phyloP scores from a whole-genome alignment of 2,329 filamentous ascomycete species.

The Apiospora phragmitis region DNA sequence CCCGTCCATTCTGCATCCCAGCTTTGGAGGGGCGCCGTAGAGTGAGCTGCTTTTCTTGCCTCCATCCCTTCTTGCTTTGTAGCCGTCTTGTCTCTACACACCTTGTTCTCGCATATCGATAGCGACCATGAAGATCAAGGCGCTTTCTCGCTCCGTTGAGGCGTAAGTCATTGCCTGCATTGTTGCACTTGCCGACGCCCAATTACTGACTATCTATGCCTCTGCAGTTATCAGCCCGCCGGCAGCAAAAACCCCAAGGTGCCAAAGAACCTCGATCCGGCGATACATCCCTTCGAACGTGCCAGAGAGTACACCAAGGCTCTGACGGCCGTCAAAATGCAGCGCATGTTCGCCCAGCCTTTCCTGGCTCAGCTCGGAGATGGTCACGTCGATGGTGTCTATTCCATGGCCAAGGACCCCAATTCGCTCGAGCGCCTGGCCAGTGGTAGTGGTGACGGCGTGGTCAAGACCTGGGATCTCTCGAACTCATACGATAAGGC shows the following conservation, averaged over 20 bases:
- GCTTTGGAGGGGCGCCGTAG: background rate
- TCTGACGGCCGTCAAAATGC: slow-evolving; percentile 66
- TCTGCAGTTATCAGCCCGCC: slow-evolving; percentile 55
- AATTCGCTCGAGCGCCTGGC: slow-evolving; percentile 73
- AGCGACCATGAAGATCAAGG: slow-evolving; percentile 56
- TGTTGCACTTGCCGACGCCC: background rate
- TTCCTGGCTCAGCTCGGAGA: slow-evolving; percentile 56
- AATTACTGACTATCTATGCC: background rate
- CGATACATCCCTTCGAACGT: slow-evolving; percentile 86
- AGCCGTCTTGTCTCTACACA: background rate
- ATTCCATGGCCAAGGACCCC: slow-evolving; percentile 78
- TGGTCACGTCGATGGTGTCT: slow-evolving; percentile 83
- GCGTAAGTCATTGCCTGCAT: slow-evolving; percentile 30
- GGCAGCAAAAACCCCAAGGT: slow-evolving; percentile 66
- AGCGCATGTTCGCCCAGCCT: slow-evolving; percentile 86
- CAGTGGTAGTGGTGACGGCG: slow-evolving; percentile 75
- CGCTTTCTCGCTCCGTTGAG: slow-evolving; percentile 64
- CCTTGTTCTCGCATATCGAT: background rate
- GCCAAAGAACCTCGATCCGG: slow-evolving; percentile 71
- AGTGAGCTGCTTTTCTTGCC: slow-evolving; percentile 5
- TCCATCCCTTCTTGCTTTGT: background rate
- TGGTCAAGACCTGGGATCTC: slow-evolving; percentile 85
- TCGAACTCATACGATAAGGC: slow-evolving; percentile 65
- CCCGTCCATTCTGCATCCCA: background rate
- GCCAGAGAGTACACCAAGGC: slow-evolving; percentile 72